Evolutionary conservation across 352 stramenopile species (phyloP).

Genomic region (Globisporangium orthogonon): DNA sequence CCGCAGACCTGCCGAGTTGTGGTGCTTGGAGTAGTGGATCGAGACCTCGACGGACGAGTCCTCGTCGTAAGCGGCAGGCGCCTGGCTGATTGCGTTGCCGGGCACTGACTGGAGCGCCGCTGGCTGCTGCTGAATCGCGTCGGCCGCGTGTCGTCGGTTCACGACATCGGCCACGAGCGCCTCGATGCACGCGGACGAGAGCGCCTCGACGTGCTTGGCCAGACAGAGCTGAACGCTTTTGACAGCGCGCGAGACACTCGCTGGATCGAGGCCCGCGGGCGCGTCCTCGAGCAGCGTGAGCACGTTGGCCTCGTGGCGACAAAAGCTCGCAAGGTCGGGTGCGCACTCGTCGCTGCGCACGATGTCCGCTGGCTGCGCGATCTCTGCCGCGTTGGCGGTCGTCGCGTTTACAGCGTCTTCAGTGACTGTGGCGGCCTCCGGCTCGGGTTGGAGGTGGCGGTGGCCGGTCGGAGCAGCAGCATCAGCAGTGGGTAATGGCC

Average conservation of each 20-base stretch:
- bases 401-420: not conserved
- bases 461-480: not conserved
- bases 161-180: constrained; percentile 27
- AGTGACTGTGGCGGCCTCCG: not conserved
- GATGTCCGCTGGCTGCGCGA: not conserved
- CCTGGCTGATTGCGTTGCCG: constrained; percentile 2
- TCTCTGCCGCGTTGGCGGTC: not conserved
- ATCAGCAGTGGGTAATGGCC: not conserved
- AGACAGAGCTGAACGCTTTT: constrained; percentile 49
- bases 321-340: constrained; percentile 32
- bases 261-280: constrained; percentile 20
- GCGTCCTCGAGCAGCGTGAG: constrained; percentile 39
- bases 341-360: constrained; percentile 21
- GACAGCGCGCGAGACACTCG: constrained; percentile 29
- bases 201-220: constrained; percentile 37
- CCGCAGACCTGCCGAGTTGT: constrained; percentile 29
- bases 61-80: constrained; percentile 17
- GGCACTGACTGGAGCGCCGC: constrained; percentile 2
- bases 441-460: not conserved
- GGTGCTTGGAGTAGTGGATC: constrained; percentile 49
- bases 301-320: constrained; percentile 40
- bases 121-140: constrained; percentile 2
- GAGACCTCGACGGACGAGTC: constrained; percentile 55
- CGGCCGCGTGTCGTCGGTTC: constrained; percentile 1
- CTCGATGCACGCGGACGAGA: constrained; percentile 44